Base-by-base conservation (phyloP, 2,329 filamentous ascomycete species). In the Phyllachora maydis region DNA sequence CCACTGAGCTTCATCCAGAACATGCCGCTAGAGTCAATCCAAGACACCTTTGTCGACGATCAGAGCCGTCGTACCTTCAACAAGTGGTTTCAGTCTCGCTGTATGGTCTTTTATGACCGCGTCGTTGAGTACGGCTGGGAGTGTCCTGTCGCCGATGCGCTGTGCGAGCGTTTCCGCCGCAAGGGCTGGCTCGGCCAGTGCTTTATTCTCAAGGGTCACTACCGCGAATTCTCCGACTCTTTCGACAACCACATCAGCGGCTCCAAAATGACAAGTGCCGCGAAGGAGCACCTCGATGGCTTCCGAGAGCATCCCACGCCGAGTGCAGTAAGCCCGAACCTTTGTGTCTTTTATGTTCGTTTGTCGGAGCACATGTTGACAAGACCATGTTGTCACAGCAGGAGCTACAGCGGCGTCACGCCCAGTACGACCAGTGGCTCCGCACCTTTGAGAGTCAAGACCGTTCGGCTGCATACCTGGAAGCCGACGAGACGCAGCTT, bases 141-240 rank as follows among this genome's bases (percentile, higher is more conserved):
- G 28, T 61, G 58, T 18, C 59, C 59, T 1, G 38, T 51, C 3
- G 58, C 59, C 3, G 47, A 51, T 9, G 39, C 49, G 0, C 34
- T 66, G 3, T 37, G 50, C 11, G 38, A 47, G 18, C 59, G 58
- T 28, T 45, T 66, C 24, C 50, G 42, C 23, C 36, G 37, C 10
- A 47, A 50, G 31, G 54, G 52, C 12, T 66, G 61, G 61, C 30
- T 32, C 1, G 61, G 61, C 2, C 50, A 53, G 19, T 56, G 49
- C 28, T 65, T 65, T 32, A 44, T 65, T 6, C 46, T 66, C 16
- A 64, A 64, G 33, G 60, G 61, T 0, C 56, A 61, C 25, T 66
- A 59, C 34, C 49, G 50, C 22, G 60, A 65, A 30, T 65, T 65
- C 29, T 59, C 56, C 10, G 45, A 47, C 14, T 58, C 56, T 0